Conservation (phyloP, 371 early-diverging fungal species). For the Lichtheimia ramosa region DNA sequence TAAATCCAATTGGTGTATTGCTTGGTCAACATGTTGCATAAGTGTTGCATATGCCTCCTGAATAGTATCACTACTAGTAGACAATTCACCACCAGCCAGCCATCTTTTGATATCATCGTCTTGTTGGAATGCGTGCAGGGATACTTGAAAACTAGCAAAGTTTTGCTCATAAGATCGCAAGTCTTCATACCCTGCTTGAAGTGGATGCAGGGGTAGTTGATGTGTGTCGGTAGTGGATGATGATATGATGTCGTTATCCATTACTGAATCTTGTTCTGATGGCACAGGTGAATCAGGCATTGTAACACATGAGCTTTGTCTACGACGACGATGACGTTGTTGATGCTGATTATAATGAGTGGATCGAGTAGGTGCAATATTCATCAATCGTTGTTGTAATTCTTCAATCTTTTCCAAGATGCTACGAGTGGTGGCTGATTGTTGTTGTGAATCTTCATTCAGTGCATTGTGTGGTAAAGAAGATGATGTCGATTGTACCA, state of each 20-base stretch:
- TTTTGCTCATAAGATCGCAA: constrained; percentile 30
- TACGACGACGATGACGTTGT: not conserved
- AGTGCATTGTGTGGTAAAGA: constrained; percentile 10
- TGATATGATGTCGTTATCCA: not conserved
- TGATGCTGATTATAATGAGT: constrained; percentile 7
- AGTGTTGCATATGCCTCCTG: constrained; percentile 13
- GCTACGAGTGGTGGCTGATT: constrained; percentile 25
- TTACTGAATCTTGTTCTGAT: constrained; percentile 1
- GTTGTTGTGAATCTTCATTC: constrained; percentile 15
- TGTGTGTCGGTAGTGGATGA: too few relatives aligned
- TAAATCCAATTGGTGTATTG: constrained; percentile 14
- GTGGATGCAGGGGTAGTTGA: constrained; percentile 30
- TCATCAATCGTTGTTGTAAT: constrained; percentile 27
- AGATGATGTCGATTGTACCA: too few relatives aligned
- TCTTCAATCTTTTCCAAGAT: constrained; percentile 16
- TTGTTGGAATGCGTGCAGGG: constrained; percentile 23
- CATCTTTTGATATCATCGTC: constrained; percentile 14
- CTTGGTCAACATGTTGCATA: constrained; percentile 22
- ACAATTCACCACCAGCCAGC: too few relatives aligned
- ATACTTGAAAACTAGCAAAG: constrained; percentile 30
- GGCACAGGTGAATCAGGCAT: constrained; percentile 7
- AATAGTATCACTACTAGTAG: too few relatives aligned
- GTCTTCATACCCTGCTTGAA: constrained; percentile 44
- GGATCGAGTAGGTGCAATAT: constrained; percentile 29
- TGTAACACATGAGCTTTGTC: not conserved